Base-by-base conservation (phyloP, 306 rosid genomes). In the Purshia tridentata region DNA sequence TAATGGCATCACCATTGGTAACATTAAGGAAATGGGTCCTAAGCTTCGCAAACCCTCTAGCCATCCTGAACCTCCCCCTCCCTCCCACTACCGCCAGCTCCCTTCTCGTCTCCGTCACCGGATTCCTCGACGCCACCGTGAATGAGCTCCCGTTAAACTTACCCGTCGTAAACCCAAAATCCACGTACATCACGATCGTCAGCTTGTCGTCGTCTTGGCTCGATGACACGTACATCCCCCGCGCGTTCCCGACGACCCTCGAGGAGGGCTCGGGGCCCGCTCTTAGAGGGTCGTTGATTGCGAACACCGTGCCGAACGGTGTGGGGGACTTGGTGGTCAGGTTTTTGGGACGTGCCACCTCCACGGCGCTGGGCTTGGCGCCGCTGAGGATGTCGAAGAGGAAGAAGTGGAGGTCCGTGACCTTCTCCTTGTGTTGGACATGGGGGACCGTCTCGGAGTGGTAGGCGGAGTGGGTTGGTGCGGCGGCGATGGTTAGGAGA, bases 31-130 rank as follows among this genome's bases (percentile, higher is more conserved):
- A 80, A 64, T 78, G 54, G 0, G 81, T 37, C 50, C 41, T 80
- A 9, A 77, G 50, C 19, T 13, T 13, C 0, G 66, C 85, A 49
- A 71, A 80, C 6, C 85, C 89, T 72, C 70, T 64, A 4, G 83
- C 86, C 77, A 82, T 22, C 58, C 75, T 51, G 37, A 85, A 85
- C 81, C 51, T 67, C 20, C 89, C 86, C 63, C 83, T 67, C 42
- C 89, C 86, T 46, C 89, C 86, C 3, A 85, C 86, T 49, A 85
- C 67, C 6, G 84, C 85, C 41, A 85, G 8, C 73, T 85, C 89
- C 6, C 86, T 68, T 1, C 16, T 6, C 2, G 55, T 13, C 78
- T 85, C 83, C 0, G 57, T 78, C 54, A 85, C 75, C 0, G 85
- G 85, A 46, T 86, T 86, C 73, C 88, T 81, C 1, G 87, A 86